phyloP scores from a whole-genome alignment of 2,329 filamentous ascomycete species.

The Aspergillus neoniger region DNA sequence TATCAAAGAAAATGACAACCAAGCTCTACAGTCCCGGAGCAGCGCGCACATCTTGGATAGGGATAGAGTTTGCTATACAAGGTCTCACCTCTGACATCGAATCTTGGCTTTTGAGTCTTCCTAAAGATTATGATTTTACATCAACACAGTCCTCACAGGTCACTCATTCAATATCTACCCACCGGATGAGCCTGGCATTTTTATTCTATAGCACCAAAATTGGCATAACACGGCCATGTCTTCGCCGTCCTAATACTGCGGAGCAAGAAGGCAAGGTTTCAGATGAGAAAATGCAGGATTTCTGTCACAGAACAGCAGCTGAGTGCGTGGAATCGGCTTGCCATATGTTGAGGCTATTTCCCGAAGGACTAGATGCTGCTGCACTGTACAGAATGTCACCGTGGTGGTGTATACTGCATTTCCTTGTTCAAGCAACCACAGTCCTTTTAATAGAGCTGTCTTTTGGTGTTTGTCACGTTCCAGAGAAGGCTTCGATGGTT shows the following conservation, averaged over 20 bases:
- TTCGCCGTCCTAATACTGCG: conserved; percentile 42
- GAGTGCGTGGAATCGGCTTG: conserved; percentile 48
- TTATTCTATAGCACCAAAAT: conserved; percentile 48
- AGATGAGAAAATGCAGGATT: conserved; percentile 33
- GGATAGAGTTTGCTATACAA: conserved; percentile 41
- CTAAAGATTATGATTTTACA: conserved; percentile 43
- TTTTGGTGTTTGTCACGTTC: conserved; percentile 46
- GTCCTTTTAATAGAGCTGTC: conserved; percentile 48
- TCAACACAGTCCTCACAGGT: conserved; percentile 39
- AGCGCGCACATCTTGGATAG: conserved; percentile 39
- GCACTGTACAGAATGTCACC: conserved; percentile 41
- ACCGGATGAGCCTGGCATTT: conserved; percentile 44
- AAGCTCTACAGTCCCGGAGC: conserved; percentile 45
- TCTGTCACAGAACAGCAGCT: conserved; percentile 41
- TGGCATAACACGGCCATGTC: conserved; percentile 46
- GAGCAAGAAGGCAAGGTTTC: conserved; percentile 26
- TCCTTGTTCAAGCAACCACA: conserved; percentile 47
- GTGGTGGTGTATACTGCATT: conserved; percentile 50
- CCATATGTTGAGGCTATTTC: conserved; percentile 43
- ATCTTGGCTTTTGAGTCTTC: conserved; percentile 44
- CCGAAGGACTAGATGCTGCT: conserved; percentile 40
- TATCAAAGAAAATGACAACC: conserved; percentile 41
- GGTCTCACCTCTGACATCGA: conserved; percentile 42
- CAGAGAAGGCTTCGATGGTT: conserved; percentile 41
- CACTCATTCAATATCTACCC: conserved; percentile 26